These are phyloP conservation scores for Xylariales sp. DNA, from an alignment of 2,329 filamentous ascomycete genomes.

Conservation along the genomic window DNA sequence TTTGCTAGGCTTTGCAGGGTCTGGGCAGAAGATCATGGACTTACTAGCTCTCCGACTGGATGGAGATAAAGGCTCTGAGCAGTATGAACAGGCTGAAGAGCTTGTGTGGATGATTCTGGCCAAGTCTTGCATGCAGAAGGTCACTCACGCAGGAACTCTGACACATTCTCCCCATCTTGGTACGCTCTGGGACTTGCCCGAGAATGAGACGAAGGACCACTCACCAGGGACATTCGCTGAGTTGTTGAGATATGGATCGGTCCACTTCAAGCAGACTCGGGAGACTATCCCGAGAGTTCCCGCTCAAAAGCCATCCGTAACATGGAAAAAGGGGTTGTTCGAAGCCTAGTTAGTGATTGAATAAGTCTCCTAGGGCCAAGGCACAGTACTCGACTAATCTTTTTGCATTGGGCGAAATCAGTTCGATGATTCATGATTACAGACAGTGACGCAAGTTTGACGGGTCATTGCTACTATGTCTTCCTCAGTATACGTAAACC, in stretches of 20 bases:
- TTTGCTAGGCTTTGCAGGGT: conserved; percentile 11
- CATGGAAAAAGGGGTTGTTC: conserved; percentile 3
- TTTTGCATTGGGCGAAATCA: too few relatives aligned
- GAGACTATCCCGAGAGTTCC: neutral
- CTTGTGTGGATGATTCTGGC: conserved; percentile 12
- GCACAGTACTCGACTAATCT: too few relatives aligned
- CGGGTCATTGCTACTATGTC: too few relatives aligned
- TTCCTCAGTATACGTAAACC: too few relatives aligned
- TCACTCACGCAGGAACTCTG: conserved; percentile 13
- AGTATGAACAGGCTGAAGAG: conserved; percentile 12
- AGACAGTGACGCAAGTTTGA: too few relatives aligned
- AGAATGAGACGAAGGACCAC: conserved; percentile 13
- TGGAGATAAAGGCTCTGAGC: conserved; percentile 7
- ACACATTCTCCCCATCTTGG: conserved; percentile 11
- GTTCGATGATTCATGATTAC: too few relatives aligned
- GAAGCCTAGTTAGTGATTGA: too few relatives aligned
- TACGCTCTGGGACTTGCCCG: conserved; percentile 13
- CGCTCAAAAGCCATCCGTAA: neutral
- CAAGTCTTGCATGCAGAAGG: conserved; percentile 14
- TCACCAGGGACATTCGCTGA: conserved; percentile 16
- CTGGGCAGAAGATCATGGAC: conserved; percentile 16
- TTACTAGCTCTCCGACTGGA: conserved; percentile 17
- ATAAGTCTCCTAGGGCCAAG: too few relatives aligned
- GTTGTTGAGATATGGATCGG: conserved; percentile 11
- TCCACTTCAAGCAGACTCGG: conserved; percentile 14